Conservation (phyloP, 1,284 basidiomycete species). For the Malassezia nana region DNA sequence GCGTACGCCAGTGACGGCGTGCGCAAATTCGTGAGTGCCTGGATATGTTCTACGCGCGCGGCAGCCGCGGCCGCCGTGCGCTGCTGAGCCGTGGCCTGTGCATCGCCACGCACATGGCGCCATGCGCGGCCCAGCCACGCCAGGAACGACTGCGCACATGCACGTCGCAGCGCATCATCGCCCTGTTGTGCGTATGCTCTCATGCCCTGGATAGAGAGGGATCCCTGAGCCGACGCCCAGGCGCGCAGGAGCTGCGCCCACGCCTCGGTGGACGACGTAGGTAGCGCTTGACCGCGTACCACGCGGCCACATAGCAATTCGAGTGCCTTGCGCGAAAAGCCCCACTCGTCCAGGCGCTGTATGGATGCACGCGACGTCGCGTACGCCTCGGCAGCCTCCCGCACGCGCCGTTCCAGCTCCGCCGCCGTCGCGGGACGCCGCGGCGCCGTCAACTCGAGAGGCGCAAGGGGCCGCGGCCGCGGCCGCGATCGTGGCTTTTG, state of each 20-base stretch:
- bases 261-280: background rate
- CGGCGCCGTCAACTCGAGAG: background rate
- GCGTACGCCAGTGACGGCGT: constrained; percentile 46
- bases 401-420: background rate
- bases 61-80: constrained; percentile 12
- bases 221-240: background rate
- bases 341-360: background rate
- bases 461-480: background rate
- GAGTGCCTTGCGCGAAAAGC: background rate
- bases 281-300: background rate
- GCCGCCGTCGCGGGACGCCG: background rate
- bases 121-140: constrained; percentile 1
- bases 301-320: background rate
- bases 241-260: background rate
- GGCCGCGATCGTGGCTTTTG: background rate
- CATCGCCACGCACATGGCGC: background rate
- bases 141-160: constrained; percentile 13
- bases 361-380: background rate
- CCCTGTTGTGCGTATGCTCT: constrained; percentile 8
- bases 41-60: constrained; percentile 21
- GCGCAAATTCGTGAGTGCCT: constrained; percentile 27
- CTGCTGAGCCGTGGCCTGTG: constrained; percentile 7
- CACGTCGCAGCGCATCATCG: constrained; percentile 4
- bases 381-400: background rate
- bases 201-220: background rate